Evolutionary conservation across 257 asterid species (phyloP).

Genomic region (Verbena officinalis): DNA sequence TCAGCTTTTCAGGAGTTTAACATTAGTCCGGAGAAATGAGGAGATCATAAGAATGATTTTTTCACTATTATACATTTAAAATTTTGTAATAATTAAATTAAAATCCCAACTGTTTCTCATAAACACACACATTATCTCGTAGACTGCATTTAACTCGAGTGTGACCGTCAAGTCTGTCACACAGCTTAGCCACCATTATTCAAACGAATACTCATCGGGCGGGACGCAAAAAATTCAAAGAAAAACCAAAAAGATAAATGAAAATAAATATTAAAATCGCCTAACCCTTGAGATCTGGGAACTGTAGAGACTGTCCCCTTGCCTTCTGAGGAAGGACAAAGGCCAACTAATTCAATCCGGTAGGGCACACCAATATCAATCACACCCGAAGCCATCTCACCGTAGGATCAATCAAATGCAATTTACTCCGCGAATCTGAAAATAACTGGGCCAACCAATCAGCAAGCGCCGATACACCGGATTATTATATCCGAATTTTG

Average conservation of each 20-base stretch:
- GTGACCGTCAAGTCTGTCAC: conserved; percentile 12
- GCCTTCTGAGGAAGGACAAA: conserved; percentile 36
- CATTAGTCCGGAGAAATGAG: no score
- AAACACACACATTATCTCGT: neutral
- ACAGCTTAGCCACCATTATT: conserved; percentile 1
- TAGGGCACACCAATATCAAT: conserved; percentile 33
- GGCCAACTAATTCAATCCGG: conserved; percentile 34
- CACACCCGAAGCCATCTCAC: conserved; percentile 11
- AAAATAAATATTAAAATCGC: neutral
- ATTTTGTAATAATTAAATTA: no score
- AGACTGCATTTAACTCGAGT: conserved; percentile 6
- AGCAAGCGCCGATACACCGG: neutral
- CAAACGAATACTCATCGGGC: conserved; percentile 31
- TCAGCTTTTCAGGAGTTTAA: no score
- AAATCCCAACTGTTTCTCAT: no score
- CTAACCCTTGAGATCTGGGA: conserved; percentile 50
- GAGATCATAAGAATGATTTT: no score
- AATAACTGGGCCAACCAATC: conserved; percentile 8
- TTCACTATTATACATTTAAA: no score
- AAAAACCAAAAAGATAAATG: neutral
- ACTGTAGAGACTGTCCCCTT: conserved; percentile 46
- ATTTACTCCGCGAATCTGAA: neutral
- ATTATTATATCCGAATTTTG: conserved; percentile 26
- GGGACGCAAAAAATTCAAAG: conserved; percentile 21
- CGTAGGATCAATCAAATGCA: conserved; percentile 15